Conservation (phyloP, 192 early-diverging fungal species). For the Coemansia sp. region DNA sequence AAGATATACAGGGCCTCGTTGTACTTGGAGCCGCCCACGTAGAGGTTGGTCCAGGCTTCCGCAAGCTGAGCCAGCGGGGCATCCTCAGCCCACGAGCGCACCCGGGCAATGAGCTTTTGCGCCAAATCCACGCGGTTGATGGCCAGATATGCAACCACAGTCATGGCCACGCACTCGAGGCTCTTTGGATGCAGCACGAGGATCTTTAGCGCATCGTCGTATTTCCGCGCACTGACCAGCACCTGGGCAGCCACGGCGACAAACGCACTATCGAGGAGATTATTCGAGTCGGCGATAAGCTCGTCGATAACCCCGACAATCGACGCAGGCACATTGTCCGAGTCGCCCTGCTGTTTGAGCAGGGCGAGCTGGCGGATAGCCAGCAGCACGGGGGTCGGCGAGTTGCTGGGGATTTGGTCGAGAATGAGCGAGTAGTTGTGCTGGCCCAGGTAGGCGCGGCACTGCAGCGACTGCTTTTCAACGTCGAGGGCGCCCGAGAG, state of each 20-base stretch:
- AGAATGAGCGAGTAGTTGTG: constrained; percentile 66
- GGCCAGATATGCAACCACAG: constrained; percentile 70
- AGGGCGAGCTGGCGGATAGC: constrained; percentile 65
- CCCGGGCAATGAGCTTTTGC: constrained; percentile 64
- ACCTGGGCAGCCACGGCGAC: constrained; percentile 64
- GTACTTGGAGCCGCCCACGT: constrained; percentile 69
- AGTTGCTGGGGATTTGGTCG: constrained; percentile 54
- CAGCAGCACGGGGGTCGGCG: constrained; percentile 56
- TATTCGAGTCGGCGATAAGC: constrained; percentile 53
- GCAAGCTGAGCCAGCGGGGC: constrained; percentile 87
- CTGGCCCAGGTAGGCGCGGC: constrained; percentile 79
- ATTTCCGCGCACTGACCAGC: constrained; percentile 54
- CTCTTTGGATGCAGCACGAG: constrained; percentile 67
- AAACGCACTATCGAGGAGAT: constrained; percentile 54
- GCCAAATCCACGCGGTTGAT: constrained; percentile 86
- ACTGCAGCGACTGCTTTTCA: constrained; percentile 65
- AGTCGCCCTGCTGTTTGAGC: constrained; percentile 18
- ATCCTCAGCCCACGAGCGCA: constrained; percentile 93
- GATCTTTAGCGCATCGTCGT: constrained; percentile 69
- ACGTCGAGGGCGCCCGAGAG: constrained; percentile 40
- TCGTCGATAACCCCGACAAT: constrained; percentile 25
- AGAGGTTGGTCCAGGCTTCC: constrained; percentile 83
- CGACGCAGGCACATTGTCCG: not conserved
- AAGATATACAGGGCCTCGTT: constrained; percentile 90
- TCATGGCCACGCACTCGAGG: constrained; percentile 77